Evolutionary conservation across 352 stramenopile species (phyloP).

Genomic region (Phytopythium litorale): DNA sequence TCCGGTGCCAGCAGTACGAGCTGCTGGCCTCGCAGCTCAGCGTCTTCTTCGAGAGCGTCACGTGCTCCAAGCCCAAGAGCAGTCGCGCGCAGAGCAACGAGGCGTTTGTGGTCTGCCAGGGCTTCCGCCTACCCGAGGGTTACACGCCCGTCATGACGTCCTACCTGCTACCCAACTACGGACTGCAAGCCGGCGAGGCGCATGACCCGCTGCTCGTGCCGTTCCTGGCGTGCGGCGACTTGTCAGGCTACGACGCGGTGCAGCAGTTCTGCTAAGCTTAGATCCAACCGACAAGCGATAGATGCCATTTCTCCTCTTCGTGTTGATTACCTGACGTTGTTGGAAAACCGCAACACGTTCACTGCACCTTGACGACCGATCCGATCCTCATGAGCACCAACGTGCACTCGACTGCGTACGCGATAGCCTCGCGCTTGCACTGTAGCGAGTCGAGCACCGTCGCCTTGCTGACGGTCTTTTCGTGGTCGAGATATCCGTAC

Average conservation of each 20-base stretch:
- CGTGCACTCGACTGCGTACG: conserved; percentile 38
- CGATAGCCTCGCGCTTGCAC: conserved; percentile 38
- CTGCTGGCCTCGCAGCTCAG: conserved; percentile 96
- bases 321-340: background rate
- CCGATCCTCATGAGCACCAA: conserved; percentile 33
- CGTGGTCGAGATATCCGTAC: conserved; percentile 7
- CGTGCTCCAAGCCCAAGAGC: conserved; percentile 96
- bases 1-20: conserved; percentile 95
- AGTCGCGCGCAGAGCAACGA: conserved; percentile 96
- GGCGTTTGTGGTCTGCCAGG: conserved; percentile 95
- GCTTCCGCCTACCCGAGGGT: conserved; percentile 80
- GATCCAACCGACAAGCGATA: background rate
- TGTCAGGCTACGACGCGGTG: conserved; percentile 88
- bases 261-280: conserved; percentile 44
- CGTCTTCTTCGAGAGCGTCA: conserved; percentile 95
- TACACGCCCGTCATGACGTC: conserved; percentile 89
- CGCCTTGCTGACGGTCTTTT: conserved; percentile 26
- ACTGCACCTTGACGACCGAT: conserved; percentile 33
- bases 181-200: conserved; percentile 33
- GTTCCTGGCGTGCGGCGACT: conserved; percentile 91
- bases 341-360: background rate
- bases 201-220: conserved; percentile 78
- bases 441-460: conserved; percentile 38
- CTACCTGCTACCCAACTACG: conserved; percentile 65
- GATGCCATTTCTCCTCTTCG: background rate